phyloP scores from a whole-genome alignment of 129 eudicot genomes.

The Escallonia rubra region DNA sequence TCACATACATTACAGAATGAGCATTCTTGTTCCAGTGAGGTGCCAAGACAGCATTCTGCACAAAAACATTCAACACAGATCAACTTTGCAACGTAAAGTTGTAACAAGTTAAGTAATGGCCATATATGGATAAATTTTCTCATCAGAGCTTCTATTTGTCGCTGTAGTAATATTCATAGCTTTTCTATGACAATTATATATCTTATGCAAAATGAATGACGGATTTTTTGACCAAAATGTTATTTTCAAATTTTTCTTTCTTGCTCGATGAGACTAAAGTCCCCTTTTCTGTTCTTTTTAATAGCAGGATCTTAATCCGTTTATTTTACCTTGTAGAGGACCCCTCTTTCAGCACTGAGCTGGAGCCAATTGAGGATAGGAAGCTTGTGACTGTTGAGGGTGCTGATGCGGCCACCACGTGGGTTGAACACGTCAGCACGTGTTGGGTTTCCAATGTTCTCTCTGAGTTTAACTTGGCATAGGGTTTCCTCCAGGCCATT shows the following conservation, averaged over 20 bases:
- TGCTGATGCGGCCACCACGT: conserved; percentile 53
- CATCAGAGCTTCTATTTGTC: no score
- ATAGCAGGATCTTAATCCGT: not conserved
- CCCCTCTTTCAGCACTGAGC: conserved; percentile 60
- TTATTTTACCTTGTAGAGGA: conserved; percentile 63
- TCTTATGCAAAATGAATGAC: no score
- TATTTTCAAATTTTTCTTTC: no score
- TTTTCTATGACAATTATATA: no score
- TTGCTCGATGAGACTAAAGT: no score
- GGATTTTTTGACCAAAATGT: no score
- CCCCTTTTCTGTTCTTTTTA: not conserved
- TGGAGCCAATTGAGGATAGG: conserved; percentile 51
- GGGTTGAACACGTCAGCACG: conserved; percentile 58
- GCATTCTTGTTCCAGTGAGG: conserved; percentile 58
- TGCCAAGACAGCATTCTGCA: conserved; percentile 58
- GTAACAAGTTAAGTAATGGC: no score
- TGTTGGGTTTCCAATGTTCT: conserved; percentile 39
- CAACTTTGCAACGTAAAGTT: not conserved
- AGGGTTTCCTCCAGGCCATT: conserved; percentile 53
- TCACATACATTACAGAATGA: conserved; percentile 46
- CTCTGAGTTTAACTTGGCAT: conserved; percentile 34
- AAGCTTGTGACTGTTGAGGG: conserved; percentile 45
- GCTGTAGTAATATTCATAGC: no score
- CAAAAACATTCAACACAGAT: not conserved
- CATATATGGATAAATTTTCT: no score